These are phyloP conservation scores for Brassica carinata DNA, from an alignment of 345 rosid species.

Conservation along the genomic window DNA sequence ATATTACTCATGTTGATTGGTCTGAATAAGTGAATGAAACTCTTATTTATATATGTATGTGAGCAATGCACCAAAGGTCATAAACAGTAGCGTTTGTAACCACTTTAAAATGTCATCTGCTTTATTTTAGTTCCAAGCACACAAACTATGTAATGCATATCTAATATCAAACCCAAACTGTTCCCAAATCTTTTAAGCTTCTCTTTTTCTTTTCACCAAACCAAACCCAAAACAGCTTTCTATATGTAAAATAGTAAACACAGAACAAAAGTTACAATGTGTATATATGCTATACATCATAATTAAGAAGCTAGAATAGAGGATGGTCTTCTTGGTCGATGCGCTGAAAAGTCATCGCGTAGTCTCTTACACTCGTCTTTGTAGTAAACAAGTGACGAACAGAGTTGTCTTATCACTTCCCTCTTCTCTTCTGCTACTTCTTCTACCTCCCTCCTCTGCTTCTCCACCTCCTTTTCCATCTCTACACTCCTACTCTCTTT, in stretches of 20 bases:
- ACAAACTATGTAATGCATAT: slow-evolving; percentile 25
- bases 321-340: slow-evolving; percentile 13
- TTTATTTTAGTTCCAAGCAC: slow-evolving; percentile 12
- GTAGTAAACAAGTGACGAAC: slow-evolving; percentile 69
- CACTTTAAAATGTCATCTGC: slow-evolving; percentile 4
- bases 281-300: slow-evolving; percentile 25
- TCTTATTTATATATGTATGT: slow-evolving; percentile 25
- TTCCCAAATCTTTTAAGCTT: slow-evolving; percentile 25
- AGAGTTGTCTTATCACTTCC: slow-evolving; percentile 76
- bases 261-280: slow-evolving; percentile 31
- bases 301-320: slow-evolving; percentile 33
- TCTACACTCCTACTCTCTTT: slow-evolving; percentile 40
- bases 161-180: slow-evolving; percentile 23
- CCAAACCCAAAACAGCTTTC: slow-evolving; percentile 34
- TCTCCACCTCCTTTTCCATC: slow-evolving; percentile 59
- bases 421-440: slow-evolving; percentile 76
- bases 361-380: slow-evolving; percentile 54
- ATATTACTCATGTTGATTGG: slow-evolving; percentile 23
- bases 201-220: background rate
- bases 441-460: slow-evolving; percentile 46
- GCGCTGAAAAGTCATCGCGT: slow-evolving; percentile 43
- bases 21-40: slow-evolving; percentile 27
- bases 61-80: slow-evolving; percentile 29
- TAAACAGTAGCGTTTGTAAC: slow-evolving; percentile 32
- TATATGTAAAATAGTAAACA: slow-evolving; percentile 27